Evolutionary conservation across 1,139 yeast species (phyloP).

Genomic region (Blastobotrys persicus): DNA sequence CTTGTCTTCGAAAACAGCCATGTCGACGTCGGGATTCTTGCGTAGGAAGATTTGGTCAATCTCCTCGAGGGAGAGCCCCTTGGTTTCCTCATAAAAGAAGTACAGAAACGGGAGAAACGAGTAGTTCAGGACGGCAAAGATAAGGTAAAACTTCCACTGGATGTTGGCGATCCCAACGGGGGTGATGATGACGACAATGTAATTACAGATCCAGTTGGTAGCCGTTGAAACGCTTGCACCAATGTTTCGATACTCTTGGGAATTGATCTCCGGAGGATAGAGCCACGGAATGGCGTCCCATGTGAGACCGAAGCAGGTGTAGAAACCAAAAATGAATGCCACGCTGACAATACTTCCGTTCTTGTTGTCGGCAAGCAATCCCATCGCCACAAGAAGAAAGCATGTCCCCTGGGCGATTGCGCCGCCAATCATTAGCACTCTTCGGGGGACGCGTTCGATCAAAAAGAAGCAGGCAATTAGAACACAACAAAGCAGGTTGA

Average conservation of each 20-base stretch:
- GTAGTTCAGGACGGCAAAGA: slow-evolving; percentile 45
- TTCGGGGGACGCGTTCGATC: slow-evolving; percentile 14
- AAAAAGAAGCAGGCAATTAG: neutral
- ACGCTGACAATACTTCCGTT: slow-evolving; percentile 17
- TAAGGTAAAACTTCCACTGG: slow-evolving; percentile 47
- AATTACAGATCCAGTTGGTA: slow-evolving; percentile 72
- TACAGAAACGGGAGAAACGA: slow-evolving; percentile 50
- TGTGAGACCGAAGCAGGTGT: slow-evolving; percentile 13
- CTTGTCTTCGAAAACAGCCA: neutral
- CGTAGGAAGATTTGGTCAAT: slow-evolving; percentile 48
- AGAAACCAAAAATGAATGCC: slow-evolving; percentile 26
- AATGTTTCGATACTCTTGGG: slow-evolving; percentile 66
- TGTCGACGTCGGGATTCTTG: neutral
- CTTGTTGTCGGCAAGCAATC: slow-evolving; percentile 13
- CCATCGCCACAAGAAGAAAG: slow-evolving; percentile 13
- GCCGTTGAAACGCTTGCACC: slow-evolving; percentile 70
- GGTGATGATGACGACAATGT: slow-evolving; percentile 56
- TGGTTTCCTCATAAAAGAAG: slow-evolving; percentile 58
- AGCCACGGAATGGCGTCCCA: slow-evolving; percentile 41
- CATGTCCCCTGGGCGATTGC: slow-evolving; percentile 16
- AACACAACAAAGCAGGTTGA: slow-evolving; percentile 14
- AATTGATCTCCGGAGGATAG: slow-evolving; percentile 50
- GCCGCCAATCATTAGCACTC: slow-evolving; percentile 14
- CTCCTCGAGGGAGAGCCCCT: slow-evolving; percentile 52
- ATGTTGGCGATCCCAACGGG: slow-evolving; percentile 46